phyloP scores from a whole-genome alignment of 1,139 yeast genomes.

The Yamadazyma friedrichii region DNA sequence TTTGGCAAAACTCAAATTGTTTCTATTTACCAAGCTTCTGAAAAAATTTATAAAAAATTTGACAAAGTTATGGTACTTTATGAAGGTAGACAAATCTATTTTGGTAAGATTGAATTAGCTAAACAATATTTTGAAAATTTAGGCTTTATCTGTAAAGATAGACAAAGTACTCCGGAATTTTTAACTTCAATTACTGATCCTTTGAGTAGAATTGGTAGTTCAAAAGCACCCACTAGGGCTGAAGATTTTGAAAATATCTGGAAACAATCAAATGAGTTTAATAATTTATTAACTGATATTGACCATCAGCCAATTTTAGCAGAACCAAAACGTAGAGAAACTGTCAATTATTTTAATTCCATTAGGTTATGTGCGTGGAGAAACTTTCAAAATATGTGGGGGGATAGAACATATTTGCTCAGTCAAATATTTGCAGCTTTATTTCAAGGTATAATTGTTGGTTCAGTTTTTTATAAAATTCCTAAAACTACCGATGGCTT shows the following conservation, averaged over 20 bases:
- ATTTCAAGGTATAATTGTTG: conserved; percentile 51
- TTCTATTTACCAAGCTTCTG: conserved; percentile 67
- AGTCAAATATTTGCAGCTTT: conserved; percentile 47
- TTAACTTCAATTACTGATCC: conserved; percentile 59
- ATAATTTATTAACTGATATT: conserved; percentile 27
- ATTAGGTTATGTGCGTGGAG: conserved; percentile 45
- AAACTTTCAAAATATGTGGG: conserved; percentile 50
- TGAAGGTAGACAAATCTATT: conserved; percentile 77
- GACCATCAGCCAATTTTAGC: conserved; percentile 21
- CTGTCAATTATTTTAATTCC: conserved; percentile 43
- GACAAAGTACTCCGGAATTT: conserved; percentile 84
- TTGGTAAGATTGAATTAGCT: conserved; percentile 55
- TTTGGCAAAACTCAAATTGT: conserved; percentile 57
- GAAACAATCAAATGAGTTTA: conserved; percentile 54
- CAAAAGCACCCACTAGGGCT: conserved; percentile 64
- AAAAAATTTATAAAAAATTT: conserved; percentile 60
- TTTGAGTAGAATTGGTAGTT: conserved; percentile 39
- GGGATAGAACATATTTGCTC: conserved; percentile 50
- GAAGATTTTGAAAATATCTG: conserved; percentile 66
- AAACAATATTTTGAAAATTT: conserved; percentile 41
- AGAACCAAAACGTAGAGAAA: conserved; percentile 17
- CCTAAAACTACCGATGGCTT: conserved; percentile 45
- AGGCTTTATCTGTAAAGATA: conserved; percentile 61
- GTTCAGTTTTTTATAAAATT: conserved; percentile 50
- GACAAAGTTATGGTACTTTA: conserved; percentile 74